These are phyloP conservation scores for Plantago coronopus DNA, from an alignment of 305 asterid species.

Conservation along the genomic window DNA sequence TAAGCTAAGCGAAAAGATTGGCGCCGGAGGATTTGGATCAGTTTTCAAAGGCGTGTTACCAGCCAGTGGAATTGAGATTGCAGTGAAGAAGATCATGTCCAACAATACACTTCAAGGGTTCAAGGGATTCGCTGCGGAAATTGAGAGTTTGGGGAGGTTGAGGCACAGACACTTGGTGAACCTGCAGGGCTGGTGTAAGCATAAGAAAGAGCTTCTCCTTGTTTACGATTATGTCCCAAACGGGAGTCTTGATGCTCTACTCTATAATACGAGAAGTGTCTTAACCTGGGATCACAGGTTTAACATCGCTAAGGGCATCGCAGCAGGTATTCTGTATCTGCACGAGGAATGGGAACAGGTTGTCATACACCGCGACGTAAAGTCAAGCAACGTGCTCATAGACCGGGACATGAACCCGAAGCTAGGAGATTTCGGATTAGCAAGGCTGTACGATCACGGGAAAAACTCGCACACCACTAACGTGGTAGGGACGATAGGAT, in stretches of 20 bases:
- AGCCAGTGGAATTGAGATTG: conserved; percentile 45
- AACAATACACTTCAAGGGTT: conserved; percentile 53
- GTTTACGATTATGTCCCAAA: conserved; percentile 61
- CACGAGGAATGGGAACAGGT: conserved; percentile 86
- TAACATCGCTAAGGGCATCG: conserved; percentile 56
- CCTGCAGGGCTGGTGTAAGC: conserved; percentile 82
- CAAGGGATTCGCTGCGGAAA: conserved; percentile 75
- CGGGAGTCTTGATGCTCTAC: conserved; percentile 64
- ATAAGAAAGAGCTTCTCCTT: conserved; percentile 50
- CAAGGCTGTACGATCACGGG: conserved; percentile 56
- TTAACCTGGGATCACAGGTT: conserved; percentile 63
- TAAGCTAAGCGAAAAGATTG: conserved; percentile 45
- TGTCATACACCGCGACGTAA: conserved; percentile 71
- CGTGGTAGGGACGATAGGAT: conserved; percentile 79
- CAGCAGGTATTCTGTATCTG: conserved; percentile 57
- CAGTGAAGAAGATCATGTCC: conserved; percentile 52
- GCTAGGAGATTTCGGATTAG: conserved; percentile 81
- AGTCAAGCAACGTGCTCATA: conserved; percentile 64
- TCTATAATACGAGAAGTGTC: conserved; percentile 24
- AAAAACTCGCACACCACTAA: conserved; percentile 52
- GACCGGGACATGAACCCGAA: conserved; percentile 55
- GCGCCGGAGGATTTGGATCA: conserved; percentile 68
- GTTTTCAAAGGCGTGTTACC: conserved; percentile 61
- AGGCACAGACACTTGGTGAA: conserved; percentile 69
- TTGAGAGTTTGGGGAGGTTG: conserved; percentile 59